phyloP scores from a whole-genome alignment of 2,329 filamentous ascomycete species.

The Diaporthe sp. region DNA sequence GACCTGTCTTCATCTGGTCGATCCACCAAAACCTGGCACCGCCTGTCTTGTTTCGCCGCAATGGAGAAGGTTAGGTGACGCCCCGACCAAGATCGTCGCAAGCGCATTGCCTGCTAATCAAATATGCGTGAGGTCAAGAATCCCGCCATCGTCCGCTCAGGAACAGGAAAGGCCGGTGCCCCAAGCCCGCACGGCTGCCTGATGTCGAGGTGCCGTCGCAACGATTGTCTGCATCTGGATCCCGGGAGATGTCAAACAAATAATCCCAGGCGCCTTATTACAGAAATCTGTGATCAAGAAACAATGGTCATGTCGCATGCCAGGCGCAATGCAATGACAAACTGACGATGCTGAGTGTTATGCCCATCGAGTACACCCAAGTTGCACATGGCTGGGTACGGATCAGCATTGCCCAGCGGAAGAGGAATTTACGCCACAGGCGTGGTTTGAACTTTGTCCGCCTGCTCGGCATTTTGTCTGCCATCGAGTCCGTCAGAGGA shows the following conservation, averaged over 20 bases:
- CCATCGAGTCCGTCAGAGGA: background rate
- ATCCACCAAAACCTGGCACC: background rate
- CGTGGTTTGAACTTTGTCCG: background rate
- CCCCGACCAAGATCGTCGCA: background rate
- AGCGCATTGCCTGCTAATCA: constrained; percentile 2
- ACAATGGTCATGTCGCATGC: background rate
- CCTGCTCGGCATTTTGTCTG: background rate
- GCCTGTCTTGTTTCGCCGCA: background rate
- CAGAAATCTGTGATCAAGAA: background rate
- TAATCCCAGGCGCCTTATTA: background rate
- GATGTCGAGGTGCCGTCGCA: constrained; percentile 18
- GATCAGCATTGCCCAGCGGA: background rate
- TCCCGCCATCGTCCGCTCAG: background rate
- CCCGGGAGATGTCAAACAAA: constrained; percentile 6
- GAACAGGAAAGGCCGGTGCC: background rate
- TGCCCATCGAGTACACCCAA: background rate
- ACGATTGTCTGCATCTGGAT: constrained; percentile 14
- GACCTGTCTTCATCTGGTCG: background rate
- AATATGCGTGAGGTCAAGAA: background rate
- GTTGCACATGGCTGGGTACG: background rate
- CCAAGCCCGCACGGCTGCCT: constrained; percentile 23
- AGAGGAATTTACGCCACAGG: background rate
- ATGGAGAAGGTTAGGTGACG: constrained; percentile 24
- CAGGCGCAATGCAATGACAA: background rate
- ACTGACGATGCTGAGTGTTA: background rate